Evolutionary conservation across 2,329 filamentous ascomycete species (phyloP), one percentile per base, ranked within the genome.

Genomic region (Cytospora mali): DNA sequence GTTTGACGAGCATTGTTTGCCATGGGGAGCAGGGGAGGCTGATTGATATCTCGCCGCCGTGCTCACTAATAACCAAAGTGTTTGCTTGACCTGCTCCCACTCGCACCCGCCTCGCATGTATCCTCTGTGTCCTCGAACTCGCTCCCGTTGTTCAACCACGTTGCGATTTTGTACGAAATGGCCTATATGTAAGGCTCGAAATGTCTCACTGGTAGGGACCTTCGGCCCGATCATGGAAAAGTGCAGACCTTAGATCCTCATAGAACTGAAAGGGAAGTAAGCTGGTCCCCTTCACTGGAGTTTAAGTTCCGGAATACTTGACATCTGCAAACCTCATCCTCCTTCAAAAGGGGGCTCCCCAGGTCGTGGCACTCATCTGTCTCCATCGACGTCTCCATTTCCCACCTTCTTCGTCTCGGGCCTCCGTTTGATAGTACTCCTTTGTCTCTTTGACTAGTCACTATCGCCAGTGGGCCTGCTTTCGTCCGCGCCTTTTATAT

Each of bases 121-220:
- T 23, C 35, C 49, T 21, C 23, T 6, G 52, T 46, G 18, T 23
- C 7, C 49, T 49, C 50, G 52, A 25, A 50, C 10, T n/a, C 58
- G 23, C 58, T n/a, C 50, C 57, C 25, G 46, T 59, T n/a, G 27
- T 35, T 31, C 18, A 25, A 23, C 58, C 35, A 42, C 50, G 50
- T 60, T n/a, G 35, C 50, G 50, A n/a, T n/a, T 18, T 42, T 31
- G 31, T 16, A 60, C 56, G 53, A 55, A 31, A 55, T 27, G 14
- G 46, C n/a, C 56, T 54, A 31, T 59, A 23, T 33, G 49, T 55
- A n/a, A 54, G 56, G 39, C 46, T 55, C 29, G 51, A 35, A 55
- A 54, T 60, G 51, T 63, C 51, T 60, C 42, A 55, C 18, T 23
- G n/a, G 42, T 53, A 35, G 39, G 39, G 55, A 42, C 55, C 33